phyloP scores from a whole-genome alignment of 2,329 filamentous ascomycete genomes.

The Monilinia aucupariae region DNA sequence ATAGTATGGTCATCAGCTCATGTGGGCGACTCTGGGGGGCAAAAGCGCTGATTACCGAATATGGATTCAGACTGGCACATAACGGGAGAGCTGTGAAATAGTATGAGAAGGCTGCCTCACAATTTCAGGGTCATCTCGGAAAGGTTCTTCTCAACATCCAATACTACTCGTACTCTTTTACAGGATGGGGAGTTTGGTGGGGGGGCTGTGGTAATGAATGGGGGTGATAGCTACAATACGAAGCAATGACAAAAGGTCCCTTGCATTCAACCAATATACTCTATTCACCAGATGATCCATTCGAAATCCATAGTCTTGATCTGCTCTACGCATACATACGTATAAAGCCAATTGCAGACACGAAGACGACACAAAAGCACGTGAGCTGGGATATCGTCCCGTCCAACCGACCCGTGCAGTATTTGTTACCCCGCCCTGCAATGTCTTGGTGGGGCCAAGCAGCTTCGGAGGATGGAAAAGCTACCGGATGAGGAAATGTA shows the following conservation, averaged over 20 bases:
- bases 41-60: not conserved
- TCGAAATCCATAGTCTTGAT: not conserved
- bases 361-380: conserved; percentile 10
- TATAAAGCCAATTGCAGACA: not conserved
- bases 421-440: conserved; percentile 3
- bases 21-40: not conserved
- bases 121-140: not conserved
- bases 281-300: too few relatives aligned
- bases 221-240: not conserved
- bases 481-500: conserved; percentile 18
- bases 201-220: not conserved
- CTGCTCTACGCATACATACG: not conserved
- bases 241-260: not conserved
- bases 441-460: conserved; percentile 20
- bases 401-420: conserved; percentile 3
- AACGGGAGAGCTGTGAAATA: not conserved
- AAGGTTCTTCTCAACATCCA: not conserved
- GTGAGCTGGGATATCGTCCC: conserved; percentile 13
- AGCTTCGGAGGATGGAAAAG: conserved; percentile 18
- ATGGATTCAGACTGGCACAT: not conserved
- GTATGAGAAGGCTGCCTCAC: not conserved
- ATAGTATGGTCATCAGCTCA: not conserved
- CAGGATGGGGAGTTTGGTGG: not conserved
- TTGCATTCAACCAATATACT: not conserved
- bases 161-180: not conserved